Conservation (phyloP, 441 rosid species). For the Dalechampia spathulata region DNA sequence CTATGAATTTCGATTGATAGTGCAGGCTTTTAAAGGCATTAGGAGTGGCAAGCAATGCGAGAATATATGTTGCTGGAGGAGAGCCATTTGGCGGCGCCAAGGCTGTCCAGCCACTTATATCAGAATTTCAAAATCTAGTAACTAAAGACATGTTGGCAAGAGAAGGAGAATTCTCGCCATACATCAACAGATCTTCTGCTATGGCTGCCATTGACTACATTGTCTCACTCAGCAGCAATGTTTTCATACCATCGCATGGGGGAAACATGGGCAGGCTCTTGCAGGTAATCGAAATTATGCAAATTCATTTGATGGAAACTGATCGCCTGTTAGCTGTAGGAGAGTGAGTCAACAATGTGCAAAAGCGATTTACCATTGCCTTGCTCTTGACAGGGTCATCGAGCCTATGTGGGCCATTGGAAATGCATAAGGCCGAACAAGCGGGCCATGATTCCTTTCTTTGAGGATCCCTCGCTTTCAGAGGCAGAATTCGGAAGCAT, state of each 20-base stretch:
- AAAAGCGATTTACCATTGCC: too few relatives aligned
- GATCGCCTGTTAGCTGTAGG: too few relatives aligned
- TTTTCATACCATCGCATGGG: slow-evolving; percentile 72
- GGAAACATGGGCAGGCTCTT: slow-evolving; percentile 78
- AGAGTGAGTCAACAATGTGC: background rate
- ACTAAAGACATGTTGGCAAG: slow-evolving; percentile 51
- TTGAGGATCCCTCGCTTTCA: slow-evolving; percentile 46
- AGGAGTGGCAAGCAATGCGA: slow-evolving; percentile 47
- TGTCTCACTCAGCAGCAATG: slow-evolving; percentile 60
- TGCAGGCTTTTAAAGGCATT: slow-evolving; percentile 61
- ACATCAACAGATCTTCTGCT: slow-evolving; percentile 52
- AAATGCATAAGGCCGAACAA: slow-evolving; percentile 74
- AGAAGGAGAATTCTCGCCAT: slow-evolving; percentile 52
- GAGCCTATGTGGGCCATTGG: slow-evolving; percentile 66
- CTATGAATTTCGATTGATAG: background rate
- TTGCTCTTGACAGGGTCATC: slow-evolving; percentile 52
- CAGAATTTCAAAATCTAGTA: slow-evolving; percentile 45
- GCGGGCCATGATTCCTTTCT: slow-evolving; percentile 49
- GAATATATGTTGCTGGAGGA: slow-evolving; percentile 67
- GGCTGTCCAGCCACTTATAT: slow-evolving; percentile 51
- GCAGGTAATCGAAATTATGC: slow-evolving; percentile 53
- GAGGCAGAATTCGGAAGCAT: slow-evolving; percentile 45
- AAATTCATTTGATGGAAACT: too few relatives aligned
- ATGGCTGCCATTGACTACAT: slow-evolving; percentile 76
- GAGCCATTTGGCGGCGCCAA: slow-evolving; percentile 59